Percentiles rank a stretch among this genome's conserved stretches.
These are phyloP conservation scores for Aureococcus anophagefferens DNA, from an alignment of 108 stramenopile genomes.

Conservation along the genomic window DNA sequence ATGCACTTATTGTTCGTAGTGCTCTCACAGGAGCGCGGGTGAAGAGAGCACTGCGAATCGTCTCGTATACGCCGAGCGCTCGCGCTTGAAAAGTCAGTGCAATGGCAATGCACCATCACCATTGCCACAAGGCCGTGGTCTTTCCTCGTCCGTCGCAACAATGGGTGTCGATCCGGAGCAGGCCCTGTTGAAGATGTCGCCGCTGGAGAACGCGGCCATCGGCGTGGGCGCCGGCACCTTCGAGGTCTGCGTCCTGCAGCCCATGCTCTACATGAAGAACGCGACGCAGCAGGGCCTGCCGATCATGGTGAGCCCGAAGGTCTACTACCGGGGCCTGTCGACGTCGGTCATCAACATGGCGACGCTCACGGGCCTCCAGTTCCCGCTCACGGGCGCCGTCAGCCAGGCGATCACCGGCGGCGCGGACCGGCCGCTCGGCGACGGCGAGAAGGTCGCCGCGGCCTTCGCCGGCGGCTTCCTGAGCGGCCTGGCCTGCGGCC, in stretches of 20 bases:
- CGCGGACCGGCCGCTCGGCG: neutral
- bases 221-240: constrained; percentile 2
- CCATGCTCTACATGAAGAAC: constrained; percentile 18
- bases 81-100: no score
- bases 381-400: constrained; percentile 1
- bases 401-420: constrained; percentile 3
- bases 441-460: neutral
- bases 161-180: no score
- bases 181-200: neutral
- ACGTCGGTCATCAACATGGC: constrained; percentile 1
- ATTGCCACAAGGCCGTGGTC: no score
- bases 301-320: constrained; percentile 2
- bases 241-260: constrained; percentile 15
- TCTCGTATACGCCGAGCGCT: no score
- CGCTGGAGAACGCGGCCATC: constrained; percentile 1
- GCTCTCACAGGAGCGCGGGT: no score
- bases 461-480: constrained; percentile 59
- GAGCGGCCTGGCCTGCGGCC: constrained; percentile 67
- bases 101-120: no score
- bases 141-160: no score
- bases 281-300: constrained; percentile 11
- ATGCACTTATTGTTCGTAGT: no score
- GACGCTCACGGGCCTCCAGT: constrained; percentile 3
- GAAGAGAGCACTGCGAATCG: no score
- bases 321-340: constrained; percentile 1